Conservation (phyloP, 1,284 basidiomycete genomes). For the Phlebopus sp. region DNA sequence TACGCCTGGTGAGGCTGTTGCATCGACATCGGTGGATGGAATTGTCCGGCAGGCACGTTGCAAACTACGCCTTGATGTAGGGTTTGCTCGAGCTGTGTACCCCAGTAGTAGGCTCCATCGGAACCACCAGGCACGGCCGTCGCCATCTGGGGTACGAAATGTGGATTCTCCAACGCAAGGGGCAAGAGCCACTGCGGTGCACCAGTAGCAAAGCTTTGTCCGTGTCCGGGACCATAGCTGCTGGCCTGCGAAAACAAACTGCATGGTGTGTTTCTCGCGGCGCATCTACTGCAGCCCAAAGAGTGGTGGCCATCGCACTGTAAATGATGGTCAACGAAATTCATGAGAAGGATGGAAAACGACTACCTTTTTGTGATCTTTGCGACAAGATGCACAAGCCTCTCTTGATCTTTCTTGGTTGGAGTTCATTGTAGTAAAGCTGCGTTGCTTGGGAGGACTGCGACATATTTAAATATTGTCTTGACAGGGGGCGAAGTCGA, state of each 20-base stretch:
- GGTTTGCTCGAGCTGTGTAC: too few species aligned
- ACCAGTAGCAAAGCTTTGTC: not conserved
- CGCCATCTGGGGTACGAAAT: too few species aligned
- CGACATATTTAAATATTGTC: constrained; percentile 24
- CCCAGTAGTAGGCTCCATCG: too few species aligned
- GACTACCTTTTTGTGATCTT: constrained; percentile 31
- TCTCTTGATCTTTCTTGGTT: constrained; percentile 25
- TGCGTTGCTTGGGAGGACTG: constrained; percentile 5
- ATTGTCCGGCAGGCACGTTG: too few species aligned
- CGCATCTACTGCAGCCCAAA: constrained; percentile 18
- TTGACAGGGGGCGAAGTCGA: constrained; percentile 6
- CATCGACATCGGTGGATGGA: too few species aligned
- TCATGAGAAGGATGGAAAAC: not conserved
- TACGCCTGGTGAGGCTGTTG: too few species aligned
- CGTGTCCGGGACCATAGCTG: too few species aligned
- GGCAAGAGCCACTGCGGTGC: too few species aligned
- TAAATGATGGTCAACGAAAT: constrained; percentile 6
- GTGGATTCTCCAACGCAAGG: too few species aligned
- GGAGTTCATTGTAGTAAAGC: constrained; percentile 18
- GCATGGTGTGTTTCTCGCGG: constrained; percentile 10
- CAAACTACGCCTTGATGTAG: too few species aligned
- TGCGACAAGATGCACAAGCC: constrained; percentile 29
- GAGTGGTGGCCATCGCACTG: constrained; percentile 22
- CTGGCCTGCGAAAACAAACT: constrained; percentile 18
- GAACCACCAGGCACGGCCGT: too few species aligned